Evolutionary conservation across 2,329 filamentous ascomycete genomes (phyloP), one percentile per base, ranked within the genome.

Genomic region (Stylonectria norvegica): DNA sequence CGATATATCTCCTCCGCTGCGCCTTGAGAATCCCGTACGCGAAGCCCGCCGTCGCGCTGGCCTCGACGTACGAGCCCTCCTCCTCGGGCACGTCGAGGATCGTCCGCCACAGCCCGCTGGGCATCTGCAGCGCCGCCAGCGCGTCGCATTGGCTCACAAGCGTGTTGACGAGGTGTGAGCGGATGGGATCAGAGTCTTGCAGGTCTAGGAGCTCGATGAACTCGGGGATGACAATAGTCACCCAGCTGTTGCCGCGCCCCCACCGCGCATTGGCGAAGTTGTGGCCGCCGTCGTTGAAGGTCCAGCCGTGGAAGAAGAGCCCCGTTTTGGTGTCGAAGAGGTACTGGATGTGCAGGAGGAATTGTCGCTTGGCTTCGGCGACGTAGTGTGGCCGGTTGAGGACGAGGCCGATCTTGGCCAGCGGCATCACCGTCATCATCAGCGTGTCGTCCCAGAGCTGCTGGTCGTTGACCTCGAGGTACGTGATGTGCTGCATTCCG

Each of bases 361-460:
- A 89, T 62, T 90, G 86, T 6, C 77, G 71, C 66, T 88, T 88
- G 9, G 85, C 86, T 64, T 91, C 86, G 29, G 80, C 83, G 18
- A 90, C 70, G 58, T 91, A 91, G 50, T 85, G 76, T 0, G 83
- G 83, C 2, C 85, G 70, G 45, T 77, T 71, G 3, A 91, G 73
- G 4, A 89, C 69, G 40, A 81, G 73, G 1, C 86, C 86, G 45
- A 89, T 89, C 68, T 90, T 90, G 14, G 85, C 85, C 14, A 90
- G 71, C 2, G 86, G 86, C 64, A 90, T 68, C 5, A 89, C 86
- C 1, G 85, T 89, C 86, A 91, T 91, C 86, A 91, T 90, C 31
- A 91, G 71, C 5, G 86, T 91, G 60, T 91, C 86, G 52, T 89
- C 86, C 86, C 86, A 91, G 16, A 90, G 71, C 67, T 90, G 83